These are phyloP conservation scores for Mayamaea pseudoterrestris DNA, from an alignment of 108 stramenopile species.

Conservation along the genomic window DNA sequence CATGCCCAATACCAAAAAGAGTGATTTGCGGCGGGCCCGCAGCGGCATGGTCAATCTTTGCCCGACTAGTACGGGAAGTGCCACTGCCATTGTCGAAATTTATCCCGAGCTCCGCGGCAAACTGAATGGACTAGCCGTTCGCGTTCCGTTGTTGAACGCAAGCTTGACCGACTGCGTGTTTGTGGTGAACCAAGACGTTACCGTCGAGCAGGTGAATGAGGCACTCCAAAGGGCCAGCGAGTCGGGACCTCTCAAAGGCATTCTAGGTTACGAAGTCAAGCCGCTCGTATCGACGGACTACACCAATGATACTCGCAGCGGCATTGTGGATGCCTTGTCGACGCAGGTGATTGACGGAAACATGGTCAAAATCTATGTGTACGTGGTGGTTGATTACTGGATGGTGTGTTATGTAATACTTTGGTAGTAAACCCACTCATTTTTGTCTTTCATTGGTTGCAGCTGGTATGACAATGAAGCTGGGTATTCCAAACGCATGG, in stretches of 20 bases:
- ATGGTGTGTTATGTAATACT: neutral
- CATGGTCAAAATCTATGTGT: constrained; percentile 88
- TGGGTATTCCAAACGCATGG: constrained; percentile 91
- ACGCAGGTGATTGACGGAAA: constrained; percentile 92
- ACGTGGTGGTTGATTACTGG: too few species aligned
- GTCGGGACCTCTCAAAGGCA: constrained; percentile 68
- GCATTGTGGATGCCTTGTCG: constrained; percentile 79
- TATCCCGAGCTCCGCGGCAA: constrained; percentile 93
- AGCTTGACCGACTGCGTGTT: constrained; percentile 83
- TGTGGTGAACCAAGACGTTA: constrained; percentile 63
- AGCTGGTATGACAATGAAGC: constrained; percentile 18
- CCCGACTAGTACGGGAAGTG: constrained; percentile 88
- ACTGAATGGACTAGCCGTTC: constrained; percentile 87
- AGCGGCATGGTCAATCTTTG: constrained; percentile 87
- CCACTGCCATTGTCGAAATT: constrained; percentile 90
- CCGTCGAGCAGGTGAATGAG: constrained; percentile 77
- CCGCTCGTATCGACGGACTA: constrained; percentile 86
- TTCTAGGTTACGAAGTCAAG: constrained; percentile 81
- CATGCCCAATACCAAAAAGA: constrained; percentile 87
- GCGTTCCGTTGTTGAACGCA: constrained; percentile 85
- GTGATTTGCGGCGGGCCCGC: constrained; percentile 82
- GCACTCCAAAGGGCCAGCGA: constrained; percentile 69
- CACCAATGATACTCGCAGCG: constrained; percentile 77
- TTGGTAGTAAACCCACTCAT: neutral
- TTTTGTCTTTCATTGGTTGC: too few species aligned